A percentile compares a stretch with the other conserved stretches of the same genome.
phyloP scores from a whole-genome alignment of 352 stramenopile genomes.

The Aphanomyces invadans region DNA sequence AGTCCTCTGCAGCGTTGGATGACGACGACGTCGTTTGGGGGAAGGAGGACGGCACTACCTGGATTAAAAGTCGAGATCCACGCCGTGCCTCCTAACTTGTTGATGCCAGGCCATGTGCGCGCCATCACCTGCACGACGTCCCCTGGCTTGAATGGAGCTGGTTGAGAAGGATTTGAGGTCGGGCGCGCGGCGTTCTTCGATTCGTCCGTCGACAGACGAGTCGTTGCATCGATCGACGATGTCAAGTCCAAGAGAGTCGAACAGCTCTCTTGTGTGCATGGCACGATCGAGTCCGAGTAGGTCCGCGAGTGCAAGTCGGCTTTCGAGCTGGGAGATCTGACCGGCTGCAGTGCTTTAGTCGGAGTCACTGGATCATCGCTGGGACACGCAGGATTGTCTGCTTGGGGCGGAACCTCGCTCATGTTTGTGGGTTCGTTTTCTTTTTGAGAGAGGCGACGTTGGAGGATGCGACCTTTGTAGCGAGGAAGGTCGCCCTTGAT shows the following conservation, averaged over 20 bases:
- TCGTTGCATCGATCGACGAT: neutral
- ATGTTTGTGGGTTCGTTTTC: neutral
- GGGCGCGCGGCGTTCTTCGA: neutral
- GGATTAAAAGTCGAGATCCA: slow-evolving; percentile 58
- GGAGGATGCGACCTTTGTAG: neutral
- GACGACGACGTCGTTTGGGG: neutral
- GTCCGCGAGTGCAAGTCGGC: neutral
- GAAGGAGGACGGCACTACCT: slow-evolving; percentile 26
- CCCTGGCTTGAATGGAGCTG: slow-evolving; percentile 36
- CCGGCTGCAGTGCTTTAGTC: too few species aligned
- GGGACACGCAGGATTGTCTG: neutral
- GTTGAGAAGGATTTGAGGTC: neutral
- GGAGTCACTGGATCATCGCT: too few species aligned
- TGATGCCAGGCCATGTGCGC: slow-evolving; percentile 87
- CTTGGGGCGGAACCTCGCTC: neutral
- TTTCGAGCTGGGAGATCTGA: too few species aligned
- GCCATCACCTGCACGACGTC: slow-evolving; percentile 79
- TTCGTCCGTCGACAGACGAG: too few species aligned
- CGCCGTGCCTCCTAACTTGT: slow-evolving; percentile 84
- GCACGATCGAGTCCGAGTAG: slow-evolving; percentile 10
- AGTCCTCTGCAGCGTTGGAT: slow-evolving; percentile 27
- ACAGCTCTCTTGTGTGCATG: slow-evolving; percentile 11
- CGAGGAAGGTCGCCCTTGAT: neutral
- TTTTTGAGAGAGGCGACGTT: neutral
- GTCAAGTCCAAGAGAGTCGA: neutral